These are phyloP conservation scores for Neckera pumila DNA, from an alignment of 225 moss, liverwort and hornwort genomes.

Conservation along the genomic window DNA sequence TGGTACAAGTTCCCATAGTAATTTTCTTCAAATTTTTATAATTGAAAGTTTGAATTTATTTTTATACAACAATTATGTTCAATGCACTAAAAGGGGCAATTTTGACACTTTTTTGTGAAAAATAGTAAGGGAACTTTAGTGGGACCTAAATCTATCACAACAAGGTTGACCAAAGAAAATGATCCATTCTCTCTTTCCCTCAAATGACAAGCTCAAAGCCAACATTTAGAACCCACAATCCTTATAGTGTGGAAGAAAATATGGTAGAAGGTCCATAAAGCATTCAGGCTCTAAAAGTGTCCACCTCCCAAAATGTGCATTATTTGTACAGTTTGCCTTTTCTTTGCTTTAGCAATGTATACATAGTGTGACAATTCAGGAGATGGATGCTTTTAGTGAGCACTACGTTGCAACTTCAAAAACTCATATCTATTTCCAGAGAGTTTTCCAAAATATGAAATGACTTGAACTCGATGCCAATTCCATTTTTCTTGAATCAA, in stretches of 20 bases:
- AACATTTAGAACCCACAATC: background rate
- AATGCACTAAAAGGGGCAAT: background rate
- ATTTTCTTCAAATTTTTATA: background rate
- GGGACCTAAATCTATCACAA: background rate
- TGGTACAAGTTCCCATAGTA: background rate
- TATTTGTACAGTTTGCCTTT: background rate
- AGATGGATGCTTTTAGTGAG: background rate
- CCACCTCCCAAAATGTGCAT: no score
- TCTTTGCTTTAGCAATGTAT: no score
- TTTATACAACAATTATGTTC: background rate
- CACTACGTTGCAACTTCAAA: background rate
- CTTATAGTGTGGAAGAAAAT: no score
- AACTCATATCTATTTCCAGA: background rate
- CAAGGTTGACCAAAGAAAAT: background rate
- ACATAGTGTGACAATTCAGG: rapidly evolving
- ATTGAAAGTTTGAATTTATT: background rate
- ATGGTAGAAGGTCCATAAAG: no score
- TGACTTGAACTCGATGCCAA: rapidly evolving
- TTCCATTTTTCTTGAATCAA: background rate
- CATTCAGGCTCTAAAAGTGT: rapidly evolving
- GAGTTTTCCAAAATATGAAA: background rate
- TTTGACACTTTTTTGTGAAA: background rate
- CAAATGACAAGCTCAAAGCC: background rate
- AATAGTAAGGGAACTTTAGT: background rate
- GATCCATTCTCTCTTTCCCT: background rate